Base-by-base conservation (phyloP, 768 basidiomycete species). In the Boletellus emodensis region DNA sequence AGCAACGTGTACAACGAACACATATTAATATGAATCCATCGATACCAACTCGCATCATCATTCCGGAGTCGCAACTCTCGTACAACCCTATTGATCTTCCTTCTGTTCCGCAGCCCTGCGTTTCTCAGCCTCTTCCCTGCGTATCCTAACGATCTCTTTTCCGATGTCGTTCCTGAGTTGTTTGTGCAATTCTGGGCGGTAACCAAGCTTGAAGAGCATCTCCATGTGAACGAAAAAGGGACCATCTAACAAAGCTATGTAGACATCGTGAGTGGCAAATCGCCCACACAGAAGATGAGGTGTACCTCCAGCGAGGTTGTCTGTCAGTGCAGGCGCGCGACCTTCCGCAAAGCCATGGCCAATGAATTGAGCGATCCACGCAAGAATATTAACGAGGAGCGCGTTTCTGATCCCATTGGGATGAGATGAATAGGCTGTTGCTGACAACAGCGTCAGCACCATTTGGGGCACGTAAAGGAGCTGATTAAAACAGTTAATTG, bases 141-240 rank as follows among this genome's bases (percentile, higher is more conserved):
- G 80, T 54, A 93, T 79, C 66, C 74, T 79, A 18, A 83, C 71
- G 49, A 94, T 83, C 67, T 91, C 85, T 55, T 80, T 75, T 15
- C 89, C 88, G 47, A 93, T 79, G 44, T 82, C 81, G 61, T 87
- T 88, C 57, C 79, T 76, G 57, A 97, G 73, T 52, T 81, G 79
- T 62, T 82, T 86, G 57, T 91, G 85, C 63, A 96, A 72, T 22
- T 76, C 72, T 3, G 90, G 89, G 38, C 78, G 81, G 72, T 93
- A 96, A 40, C 90, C 89, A 20, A 91, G 65, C 40, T 65, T 69
- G 73, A 94, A 97, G 17, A 97, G 79, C 44, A 93, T 63, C 68
- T 98, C 95, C 49, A 97, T 70, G 67, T 94, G 93, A 43, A 95
- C 93, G 64, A 98, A 98, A 77, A 98, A 95, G 3, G 94, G 94